Base-by-base conservation (phyloP, 176 grass and related monocot genomes). In the Themeda triandra region DNA sequence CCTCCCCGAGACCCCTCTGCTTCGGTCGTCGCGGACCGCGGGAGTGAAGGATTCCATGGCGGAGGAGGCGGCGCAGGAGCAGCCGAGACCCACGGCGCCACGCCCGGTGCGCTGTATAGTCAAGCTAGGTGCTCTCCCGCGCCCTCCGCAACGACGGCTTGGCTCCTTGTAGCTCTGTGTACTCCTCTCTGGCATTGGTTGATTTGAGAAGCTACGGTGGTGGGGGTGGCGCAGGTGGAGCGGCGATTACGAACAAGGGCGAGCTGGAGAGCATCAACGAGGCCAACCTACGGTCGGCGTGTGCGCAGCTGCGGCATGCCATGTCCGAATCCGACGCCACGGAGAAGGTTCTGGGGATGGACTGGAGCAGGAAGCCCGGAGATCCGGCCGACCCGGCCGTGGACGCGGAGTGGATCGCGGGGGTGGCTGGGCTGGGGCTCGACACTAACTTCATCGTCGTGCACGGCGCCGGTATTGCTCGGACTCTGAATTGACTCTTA, bases 221-320 rank as follows among this genome's bases (percentile, higher is more conserved):
- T 24, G 6, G 6, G 37, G 63, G 6, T 19, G 39, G 64, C 46
- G 67, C 78, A 98, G 96, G 96, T 63, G 96, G 93, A n/a, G 93
- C 96, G 31, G 96, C 96, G 58, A 98, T 98, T 76, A 98, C 96
- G 58, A 92, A 92, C 86, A 98, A 95, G 86, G 87, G 92, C 6
- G 91, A 95, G 83, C 75, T 98, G 79, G 96, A 98, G 86, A 93
- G 87, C 71, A 90, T 98, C 77, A 72, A 93, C 29, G 77, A 89
- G 65, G 73, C 60, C 45, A 90, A 66, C 85, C 73, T 98, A 27
- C 62, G 76, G 40, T 93, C 89, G 56, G 91, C 92, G 14, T 98
- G 96, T 73, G 54, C 46, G 39, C 96, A 95, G 84, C 88, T 95
- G 69, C 89, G 93, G 75, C 77, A 92, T 78, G 93, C 93, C 74